These are phyloP conservation scores for Bruguiera sexangula DNA, from an alignment of 345 rosid species.

Conservation along the genomic window DNA sequence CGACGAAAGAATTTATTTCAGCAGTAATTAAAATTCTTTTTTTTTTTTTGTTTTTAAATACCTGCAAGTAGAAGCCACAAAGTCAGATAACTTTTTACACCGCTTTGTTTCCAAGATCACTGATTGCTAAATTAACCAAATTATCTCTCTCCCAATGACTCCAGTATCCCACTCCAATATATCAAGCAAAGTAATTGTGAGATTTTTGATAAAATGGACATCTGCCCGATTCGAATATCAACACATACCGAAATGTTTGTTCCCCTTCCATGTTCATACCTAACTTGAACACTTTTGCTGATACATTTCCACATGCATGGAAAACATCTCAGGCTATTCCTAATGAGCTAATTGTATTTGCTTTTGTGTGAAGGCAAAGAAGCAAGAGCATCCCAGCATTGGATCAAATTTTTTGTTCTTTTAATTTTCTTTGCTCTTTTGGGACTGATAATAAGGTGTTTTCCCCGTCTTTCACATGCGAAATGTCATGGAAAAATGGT, in stretches of 20 bases:
- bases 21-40: too few species aligned
- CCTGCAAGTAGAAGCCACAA: too few species aligned
- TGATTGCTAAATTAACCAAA: too few species aligned
- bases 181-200: neutral
- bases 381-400: neutral
- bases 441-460: neutral
- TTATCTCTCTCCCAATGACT: too few species aligned
- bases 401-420: neutral
- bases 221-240: constrained; percentile 28
- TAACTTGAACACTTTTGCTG: constrained; percentile 27
- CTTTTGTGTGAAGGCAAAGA: neutral
- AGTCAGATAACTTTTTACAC: too few species aligned
- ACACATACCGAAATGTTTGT: constrained; percentile 33
- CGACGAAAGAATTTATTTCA: too few species aligned
- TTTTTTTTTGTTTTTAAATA: too few species aligned
- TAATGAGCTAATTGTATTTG: neutral
- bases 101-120: too few species aligned
- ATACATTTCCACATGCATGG: constrained; percentile 25
- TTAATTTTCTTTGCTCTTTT: neutral
- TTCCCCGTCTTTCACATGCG: neutral
- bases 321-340: constrained; percentile 15
- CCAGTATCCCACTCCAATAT: too few species aligned
- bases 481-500: too few species aligned
- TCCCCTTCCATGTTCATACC: constrained; percentile 31
- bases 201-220: constrained; percentile 19